Conservation (phyloP, 805 yeast genomes). For the Ogataea chonburiensis region DNA sequence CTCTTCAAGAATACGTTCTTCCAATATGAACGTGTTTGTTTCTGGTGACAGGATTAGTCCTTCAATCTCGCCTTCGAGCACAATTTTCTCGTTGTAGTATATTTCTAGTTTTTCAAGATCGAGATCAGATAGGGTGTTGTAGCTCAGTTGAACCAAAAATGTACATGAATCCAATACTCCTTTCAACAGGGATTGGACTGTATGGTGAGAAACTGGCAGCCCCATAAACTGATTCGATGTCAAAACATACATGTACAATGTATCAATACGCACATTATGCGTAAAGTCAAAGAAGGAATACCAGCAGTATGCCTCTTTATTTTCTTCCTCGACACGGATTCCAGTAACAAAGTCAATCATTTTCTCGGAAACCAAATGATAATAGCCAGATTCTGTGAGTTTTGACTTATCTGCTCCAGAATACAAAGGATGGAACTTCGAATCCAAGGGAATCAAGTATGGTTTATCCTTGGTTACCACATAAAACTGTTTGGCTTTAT, state of each 20-base stretch:
- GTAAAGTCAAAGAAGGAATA: constrained; percentile 31
- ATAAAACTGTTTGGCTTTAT: constrained; percentile 24
- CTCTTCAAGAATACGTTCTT: constrained; percentile 11
- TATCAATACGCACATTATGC: constrained; percentile 34
- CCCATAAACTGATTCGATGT: constrained; percentile 28
- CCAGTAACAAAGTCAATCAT: constrained; percentile 11
- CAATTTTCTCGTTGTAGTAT: constrained; percentile 23
- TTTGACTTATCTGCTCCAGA: constrained; percentile 25
- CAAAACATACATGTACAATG: constrained; percentile 37
- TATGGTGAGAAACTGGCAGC: constrained; percentile 9
- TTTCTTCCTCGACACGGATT: constrained; percentile 1
- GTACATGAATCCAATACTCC: constrained; percentile 21
- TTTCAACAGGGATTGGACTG: constrained; percentile 23
- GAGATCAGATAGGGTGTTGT: constrained; percentile 16
- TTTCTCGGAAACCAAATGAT: constrained; percentile 20
- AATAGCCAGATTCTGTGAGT: constrained; percentile 23
- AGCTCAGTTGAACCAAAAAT: constrained; percentile 25
- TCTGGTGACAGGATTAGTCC: constrained; percentile 10
- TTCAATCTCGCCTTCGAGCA: constrained; percentile 12
- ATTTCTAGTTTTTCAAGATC: constrained; percentile 20
- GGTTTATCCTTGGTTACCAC: constrained; percentile 27
- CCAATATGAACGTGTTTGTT: constrained; percentile 13
- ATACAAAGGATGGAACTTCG: constrained; percentile 32
- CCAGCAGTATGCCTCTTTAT: constrained; percentile 22
- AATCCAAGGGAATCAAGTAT: constrained; percentile 22